phyloP scores from a whole-genome alignment of 164 flowering plant species.

The Stephania japonica region DNA sequence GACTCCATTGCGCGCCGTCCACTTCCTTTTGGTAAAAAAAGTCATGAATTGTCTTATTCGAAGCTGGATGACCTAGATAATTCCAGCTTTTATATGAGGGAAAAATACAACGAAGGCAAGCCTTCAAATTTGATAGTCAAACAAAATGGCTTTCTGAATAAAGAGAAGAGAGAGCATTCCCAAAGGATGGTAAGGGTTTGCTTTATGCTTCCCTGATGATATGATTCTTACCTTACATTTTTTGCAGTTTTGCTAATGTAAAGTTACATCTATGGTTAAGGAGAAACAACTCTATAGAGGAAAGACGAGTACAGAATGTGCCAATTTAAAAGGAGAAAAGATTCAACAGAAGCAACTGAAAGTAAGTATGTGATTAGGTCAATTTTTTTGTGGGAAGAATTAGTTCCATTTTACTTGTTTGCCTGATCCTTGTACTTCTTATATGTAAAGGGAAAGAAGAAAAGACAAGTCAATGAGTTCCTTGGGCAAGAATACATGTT shows the following conservation, averaged over 20 bases:
- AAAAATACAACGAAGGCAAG: conserved; percentile 22
- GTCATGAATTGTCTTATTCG: conserved; percentile 6
- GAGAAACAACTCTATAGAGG: conserved; percentile 27
- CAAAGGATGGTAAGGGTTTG: conserved; percentile 35
- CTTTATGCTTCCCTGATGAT: neutral
- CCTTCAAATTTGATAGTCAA: conserved; percentile 22
- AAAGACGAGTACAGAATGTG: conserved; percentile 22
- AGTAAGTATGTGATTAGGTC: conserved; percentile 26
- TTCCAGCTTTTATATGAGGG: conserved; percentile 18
- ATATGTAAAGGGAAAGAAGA: conserved; percentile 29
- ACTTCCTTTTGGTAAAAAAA: conserved; percentile 20
- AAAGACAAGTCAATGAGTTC: conserved; percentile 20
- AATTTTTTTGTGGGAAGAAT: neutral
- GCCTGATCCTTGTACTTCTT: conserved; percentile 1
- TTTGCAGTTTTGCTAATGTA: neutral
- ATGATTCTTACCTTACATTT: neutral
- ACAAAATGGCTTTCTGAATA: conserved; percentile 19
- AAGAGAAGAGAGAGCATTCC: conserved; percentile 27
- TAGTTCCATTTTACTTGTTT: neutral
- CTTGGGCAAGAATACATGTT: conserved; percentile 22
- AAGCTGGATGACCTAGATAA: conserved; percentile 14
- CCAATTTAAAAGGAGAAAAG: conserved; percentile 20
- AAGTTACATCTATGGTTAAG: conserved; percentile 19
- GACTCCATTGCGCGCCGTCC: conserved; percentile 21
- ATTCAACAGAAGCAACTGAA: conserved; percentile 23